These are phyloP conservation scores for Pestalotiopsis sp. DNA, from an alignment of 2,329 filamentous ascomycete species.

Conservation along the genomic window DNA sequence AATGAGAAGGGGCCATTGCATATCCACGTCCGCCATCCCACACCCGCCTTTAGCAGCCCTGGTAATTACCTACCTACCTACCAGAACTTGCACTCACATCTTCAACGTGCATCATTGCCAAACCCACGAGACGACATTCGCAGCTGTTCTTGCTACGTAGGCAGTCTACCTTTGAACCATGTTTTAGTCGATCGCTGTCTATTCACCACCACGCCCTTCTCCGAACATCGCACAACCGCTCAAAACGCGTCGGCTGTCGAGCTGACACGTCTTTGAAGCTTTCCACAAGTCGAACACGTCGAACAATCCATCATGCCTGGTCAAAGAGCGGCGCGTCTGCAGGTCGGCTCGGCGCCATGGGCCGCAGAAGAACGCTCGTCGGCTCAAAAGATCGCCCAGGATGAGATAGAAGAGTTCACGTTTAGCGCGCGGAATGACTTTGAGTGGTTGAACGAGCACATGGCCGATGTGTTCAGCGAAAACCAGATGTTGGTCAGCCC, in stretches of 20 bases:
- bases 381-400: conserved; percentile 72
- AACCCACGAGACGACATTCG: not conserved
- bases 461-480: conserved; percentile 89
- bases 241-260: conserved; percentile 9
- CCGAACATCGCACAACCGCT: not conserved
- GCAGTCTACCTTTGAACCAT: not conserved
- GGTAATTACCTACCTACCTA: not conserved
- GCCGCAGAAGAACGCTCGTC: conserved; percentile 82
- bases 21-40: not conserved
- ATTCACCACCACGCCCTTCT: not conserved
- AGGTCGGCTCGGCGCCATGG: conserved; percentile 85
- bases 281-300: not conserved
- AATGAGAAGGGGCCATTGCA: not conserved
- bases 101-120: not conserved
- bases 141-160: not conserved
- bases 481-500: conserved; percentile 74
- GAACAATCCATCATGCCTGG: conserved; percentile 31
- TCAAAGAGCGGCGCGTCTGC: conserved; percentile 51
- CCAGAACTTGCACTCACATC: not conserved
- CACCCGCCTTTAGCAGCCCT: conserved; percentile 1
- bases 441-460: conserved; percentile 98
- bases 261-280: conserved; percentile 10
- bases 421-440: conserved; percentile 92
- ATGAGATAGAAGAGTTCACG: conserved; percentile 90
- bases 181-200: not conserved